Conservation (phyloP, 352 stramenopile species). For the Globisporangium irregulare region DNA sequence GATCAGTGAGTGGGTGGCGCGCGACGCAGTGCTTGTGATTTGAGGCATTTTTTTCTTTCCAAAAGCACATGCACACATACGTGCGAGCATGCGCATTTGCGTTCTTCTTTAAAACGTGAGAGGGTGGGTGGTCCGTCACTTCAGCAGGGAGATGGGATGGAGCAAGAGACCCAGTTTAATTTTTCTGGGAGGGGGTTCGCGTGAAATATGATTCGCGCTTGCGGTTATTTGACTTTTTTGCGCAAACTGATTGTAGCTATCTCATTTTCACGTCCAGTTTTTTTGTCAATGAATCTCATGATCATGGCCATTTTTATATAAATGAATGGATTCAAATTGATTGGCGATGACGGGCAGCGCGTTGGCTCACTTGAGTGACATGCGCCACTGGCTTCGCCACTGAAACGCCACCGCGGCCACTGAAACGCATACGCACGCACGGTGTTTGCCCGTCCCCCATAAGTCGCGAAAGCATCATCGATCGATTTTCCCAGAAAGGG, state of each 20-base stretch:
- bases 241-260: background rate
- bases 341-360: background rate
- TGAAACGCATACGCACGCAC: background rate
- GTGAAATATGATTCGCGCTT: background rate
- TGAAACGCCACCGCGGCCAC: background rate
- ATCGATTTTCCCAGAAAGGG: background rate
- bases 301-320: too few species aligned
- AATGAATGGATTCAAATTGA: too few species aligned
- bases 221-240: too few species aligned
- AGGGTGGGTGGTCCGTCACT: background rate
- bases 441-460: background rate
- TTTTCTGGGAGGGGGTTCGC: background rate
- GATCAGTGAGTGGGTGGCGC: background rate
- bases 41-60: constrained; percentile 1
- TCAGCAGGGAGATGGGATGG: background rate
- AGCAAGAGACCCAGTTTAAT: background rate
- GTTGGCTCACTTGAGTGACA: background rate
- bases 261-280: too few species aligned
- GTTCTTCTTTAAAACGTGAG: background rate
- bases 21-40: background rate
- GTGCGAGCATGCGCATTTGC: background rate
- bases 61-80: background rate
- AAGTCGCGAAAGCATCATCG: background rate
- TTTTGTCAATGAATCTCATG: background rate
- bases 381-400: background rate